phyloP scores from a whole-genome alignment of 2,329 filamentous ascomycete species.

The Neoarthrinium moseri region DNA sequence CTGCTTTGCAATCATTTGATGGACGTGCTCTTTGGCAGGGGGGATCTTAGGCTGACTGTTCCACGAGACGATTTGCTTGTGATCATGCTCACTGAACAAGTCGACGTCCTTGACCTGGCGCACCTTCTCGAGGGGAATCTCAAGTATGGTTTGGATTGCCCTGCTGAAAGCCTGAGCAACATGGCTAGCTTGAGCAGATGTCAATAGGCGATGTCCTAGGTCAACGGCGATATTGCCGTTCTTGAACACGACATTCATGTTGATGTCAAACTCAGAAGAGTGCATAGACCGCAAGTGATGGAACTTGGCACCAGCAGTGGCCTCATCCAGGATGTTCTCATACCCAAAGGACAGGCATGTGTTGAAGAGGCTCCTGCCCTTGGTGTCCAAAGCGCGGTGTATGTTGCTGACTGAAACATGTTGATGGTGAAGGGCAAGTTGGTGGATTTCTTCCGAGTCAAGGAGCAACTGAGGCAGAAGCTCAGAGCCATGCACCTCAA shows the following conservation, averaged over 20 bases:
- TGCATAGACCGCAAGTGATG: conserved; percentile 37
- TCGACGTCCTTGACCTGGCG: conserved; percentile 46
- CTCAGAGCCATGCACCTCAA: conserved; percentile 16
- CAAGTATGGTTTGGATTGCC: conserved; percentile 46
- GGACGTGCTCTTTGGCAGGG: conserved; percentile 39
- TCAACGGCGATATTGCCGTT: conserved; percentile 40
- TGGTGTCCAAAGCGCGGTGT: conserved; percentile 43
- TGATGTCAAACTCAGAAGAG: conserved; percentile 45
- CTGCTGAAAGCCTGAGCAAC: conserved; percentile 53
- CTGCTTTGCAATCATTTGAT: conserved; percentile 43
- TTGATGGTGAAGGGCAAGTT: conserved; percentile 36
- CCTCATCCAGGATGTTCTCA: conserved; percentile 22
- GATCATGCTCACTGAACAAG: conserved; percentile 55
- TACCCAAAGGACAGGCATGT: conserved; percentile 49
- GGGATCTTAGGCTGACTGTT: conserved; percentile 43
- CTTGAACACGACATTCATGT: conserved; percentile 42
- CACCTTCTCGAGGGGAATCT: conserved; percentile 36
- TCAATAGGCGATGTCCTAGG: conserved; percentile 42
- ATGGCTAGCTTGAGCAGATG: conserved; percentile 41
- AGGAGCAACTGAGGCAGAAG: conserved; percentile 23
- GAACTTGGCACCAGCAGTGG: conserved; percentile 31
- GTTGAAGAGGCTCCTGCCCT: conserved; percentile 45
- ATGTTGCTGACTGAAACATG: conserved; percentile 44
- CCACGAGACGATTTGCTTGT: conserved; percentile 52
- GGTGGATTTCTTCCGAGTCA: conserved; percentile 22